Base-by-base conservation (phyloP, 768 basidiomycete genomes). In the Podaxis carcinomalis region DNA sequence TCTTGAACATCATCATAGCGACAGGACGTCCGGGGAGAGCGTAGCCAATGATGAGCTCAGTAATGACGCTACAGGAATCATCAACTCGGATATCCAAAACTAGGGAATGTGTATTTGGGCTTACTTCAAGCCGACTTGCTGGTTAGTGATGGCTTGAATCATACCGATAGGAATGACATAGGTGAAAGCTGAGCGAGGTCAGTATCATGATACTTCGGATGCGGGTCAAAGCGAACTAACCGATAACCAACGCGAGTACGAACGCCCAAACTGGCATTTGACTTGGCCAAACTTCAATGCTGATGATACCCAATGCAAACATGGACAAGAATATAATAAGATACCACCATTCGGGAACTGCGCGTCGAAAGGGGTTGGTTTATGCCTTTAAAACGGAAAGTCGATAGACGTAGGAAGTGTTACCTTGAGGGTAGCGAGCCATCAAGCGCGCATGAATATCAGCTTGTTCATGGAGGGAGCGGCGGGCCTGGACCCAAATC, bases 331-430 rank as follows among this genome's bases (percentile, higher is more conserved):
- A 89, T 47, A 93, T 77, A 60, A 77, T 67, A 16, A 78, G 66
- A 67, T 92, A 93, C 91, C 91, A 93, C 90, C 89, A 92, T 65
- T 92, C 84, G 1, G 91, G 91, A 32, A 92, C 77, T 51, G 66
- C 11, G 4, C 27, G 27, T 49, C 27, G 32, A 42, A 35, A 23
- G 28, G 25, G 44, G 47, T 36, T 35, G 36, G 4, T 40, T 14
- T 3, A 16, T 5, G 46, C 1, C 49, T 42, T 72, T 39, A 3
- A 36, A 16, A 40, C 2, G 4, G 32, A 5, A 9, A 53, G 37
- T 35, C 19, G 10, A 19, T 19, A 23, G 32, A 25, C 7, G 39
- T 16, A 14, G 37, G 16, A 37, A 36, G 21, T 9, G 10, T 47
- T 53, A 68, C 68, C 68, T 69, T 87, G 88, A 1, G 75, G 78